phyloP scores from a whole-genome alignment of 2,329 filamentous ascomycete genomes.

The Raffaelea ambrosiae region DNA sequence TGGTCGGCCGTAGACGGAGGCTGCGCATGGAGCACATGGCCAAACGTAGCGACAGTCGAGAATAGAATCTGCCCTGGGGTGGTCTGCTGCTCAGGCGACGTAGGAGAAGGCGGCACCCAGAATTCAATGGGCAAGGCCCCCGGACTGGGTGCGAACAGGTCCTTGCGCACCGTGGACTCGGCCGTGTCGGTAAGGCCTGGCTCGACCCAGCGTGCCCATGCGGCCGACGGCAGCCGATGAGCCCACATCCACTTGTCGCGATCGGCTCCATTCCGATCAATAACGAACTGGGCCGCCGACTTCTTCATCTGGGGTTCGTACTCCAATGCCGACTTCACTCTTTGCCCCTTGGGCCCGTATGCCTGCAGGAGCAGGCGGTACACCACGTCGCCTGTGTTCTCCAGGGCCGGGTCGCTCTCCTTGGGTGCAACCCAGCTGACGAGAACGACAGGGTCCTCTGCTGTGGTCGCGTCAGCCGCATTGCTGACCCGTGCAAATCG shows the following conservation, averaged over 20 bases:
- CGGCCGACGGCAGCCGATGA: constrained; percentile 14
- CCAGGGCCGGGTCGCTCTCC: constrained; percentile 7
- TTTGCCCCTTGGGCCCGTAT: constrained; percentile 13
- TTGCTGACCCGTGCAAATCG: constrained; percentile 16
- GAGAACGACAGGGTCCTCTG: constrained; percentile 10
- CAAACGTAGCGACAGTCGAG: constrained; percentile 33
- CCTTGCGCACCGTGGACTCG: neutral
- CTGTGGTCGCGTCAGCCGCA: constrained; percentile 2
- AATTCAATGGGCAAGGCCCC: too few relatives aligned
- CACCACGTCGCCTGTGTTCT: constrained; percentile 35
- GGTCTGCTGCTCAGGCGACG: neutral
- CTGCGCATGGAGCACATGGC: constrained; percentile 35
- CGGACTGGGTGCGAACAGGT: neutral
- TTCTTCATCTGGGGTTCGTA: constrained; percentile 23
- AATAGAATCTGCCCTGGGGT: neutral
- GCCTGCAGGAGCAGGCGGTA: constrained; percentile 34
- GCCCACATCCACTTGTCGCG: constrained; percentile 27
- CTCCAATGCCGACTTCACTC: constrained; percentile 5
- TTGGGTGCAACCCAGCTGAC: constrained; percentile 10
- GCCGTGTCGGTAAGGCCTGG: neutral
- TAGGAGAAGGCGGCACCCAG: neutral
- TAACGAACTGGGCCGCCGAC: too few relatives aligned
- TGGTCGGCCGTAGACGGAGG: neutral
- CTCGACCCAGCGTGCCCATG: constrained; percentile 13
- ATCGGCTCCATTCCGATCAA: constrained; percentile 17